A percentile compares a stretch with the other conserved stretches of the same genome.
phyloP scores from a whole-genome alignment of 73 alveolate genomes.

The Paramecium bursaria region DNA sequence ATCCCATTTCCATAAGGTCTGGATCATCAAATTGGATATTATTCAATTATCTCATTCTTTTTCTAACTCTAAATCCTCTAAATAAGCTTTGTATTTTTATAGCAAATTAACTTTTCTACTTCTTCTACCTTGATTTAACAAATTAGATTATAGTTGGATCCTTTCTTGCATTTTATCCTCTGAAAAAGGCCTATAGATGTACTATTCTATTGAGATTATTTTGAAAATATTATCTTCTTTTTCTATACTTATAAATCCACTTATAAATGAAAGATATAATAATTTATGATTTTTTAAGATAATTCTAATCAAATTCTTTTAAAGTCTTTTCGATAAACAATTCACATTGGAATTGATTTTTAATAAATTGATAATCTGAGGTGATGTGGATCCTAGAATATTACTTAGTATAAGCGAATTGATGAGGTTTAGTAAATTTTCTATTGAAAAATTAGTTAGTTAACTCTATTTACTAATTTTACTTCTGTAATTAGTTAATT shows the following conservation, averaged over 20 bases:
- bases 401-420: conserved; percentile 9
- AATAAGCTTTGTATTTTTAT: neutral
- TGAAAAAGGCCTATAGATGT: neutral
- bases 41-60: conserved; percentile 1
- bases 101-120: neutral
- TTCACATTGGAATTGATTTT: neutral
- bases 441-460: neutral
- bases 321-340: conserved; percentile 5
- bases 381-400: neutral
- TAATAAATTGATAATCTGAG: neutral
- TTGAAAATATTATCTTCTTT: neutral
- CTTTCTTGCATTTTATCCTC: neutral
- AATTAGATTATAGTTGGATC: neutral
- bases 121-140: neutral
- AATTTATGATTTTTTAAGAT: neutral
- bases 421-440: conserved; percentile 30
- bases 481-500: neutral
- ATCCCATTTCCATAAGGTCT: conserved; percentile 1
- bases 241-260: conserved; percentile 33
- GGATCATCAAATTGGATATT: conserved; percentile 35
- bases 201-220: neutral
- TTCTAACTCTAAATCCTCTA: conserved; percentile 20
- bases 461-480: neutral
- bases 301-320: neutral
- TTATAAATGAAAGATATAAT: neutral